Evolutionary conservation across 495 filamentous ascomycete species (phyloP), one percentile per base, ranked within the genome.

Genomic region (Entonaema liquescens): DNA sequence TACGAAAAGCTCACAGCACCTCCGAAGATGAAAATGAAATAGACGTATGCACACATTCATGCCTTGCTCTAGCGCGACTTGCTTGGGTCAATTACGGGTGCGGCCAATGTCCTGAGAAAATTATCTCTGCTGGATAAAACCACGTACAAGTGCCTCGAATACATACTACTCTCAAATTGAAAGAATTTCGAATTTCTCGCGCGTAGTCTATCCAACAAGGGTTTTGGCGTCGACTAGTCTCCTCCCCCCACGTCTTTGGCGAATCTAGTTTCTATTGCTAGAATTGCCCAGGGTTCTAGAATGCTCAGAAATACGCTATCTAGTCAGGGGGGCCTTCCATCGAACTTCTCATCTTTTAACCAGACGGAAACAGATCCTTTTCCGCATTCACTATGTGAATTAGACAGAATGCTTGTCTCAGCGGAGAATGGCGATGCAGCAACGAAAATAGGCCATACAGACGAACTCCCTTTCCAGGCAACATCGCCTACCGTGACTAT

Each of bases 171-270:
- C 57, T 59, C 44, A 28, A 62, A 65, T 66, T 62, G 44, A 53
- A 69, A 66, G 52, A 65, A 69, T 59, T 65, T 60, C 57, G 61
- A 68, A 42, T 47, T 67, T 60, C 31, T 36, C 12, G 35, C 55
- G 59, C 19, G 50, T 67, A 67, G 36, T 62, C 35, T 60, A 5
- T 63, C 47, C 29, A 53, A 21, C 57, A 65, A 64, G 62, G 70
- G 70, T 40, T 68, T 62, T 26, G 52, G 28, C 60, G 57, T 72
- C 65, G 19, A 65, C 36, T 36, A 31, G 4, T 54, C 26, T 49
- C 65, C 70, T 65, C 54, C 65, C 70, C 70, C 65, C 70, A 73
- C 65, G 70, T 73, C 68, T 73, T 69, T 57, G 53, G 65, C 70
- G 62, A 59, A 69, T 33, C 58, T 28, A 61, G 55, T 50, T 69